Conservation (phyloP, 164 flowering plant genomes). For the Cinnamomum chago region DNA sequence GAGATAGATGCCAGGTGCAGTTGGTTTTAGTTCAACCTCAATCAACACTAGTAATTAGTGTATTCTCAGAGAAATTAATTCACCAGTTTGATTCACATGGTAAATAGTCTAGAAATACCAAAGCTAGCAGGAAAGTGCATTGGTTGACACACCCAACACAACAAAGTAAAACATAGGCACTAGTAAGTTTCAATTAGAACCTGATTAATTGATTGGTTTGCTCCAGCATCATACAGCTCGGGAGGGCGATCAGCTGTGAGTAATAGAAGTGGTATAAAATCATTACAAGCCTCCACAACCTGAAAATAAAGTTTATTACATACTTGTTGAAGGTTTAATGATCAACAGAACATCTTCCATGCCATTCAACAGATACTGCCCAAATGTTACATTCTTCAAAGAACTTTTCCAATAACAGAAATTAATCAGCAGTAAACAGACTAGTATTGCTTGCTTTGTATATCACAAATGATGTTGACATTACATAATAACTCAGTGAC, state of each 20-base stretch:
- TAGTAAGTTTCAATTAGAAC: slow-evolving; percentile 22
- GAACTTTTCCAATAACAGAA: not conserved
- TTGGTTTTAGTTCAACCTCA: too few species aligned
- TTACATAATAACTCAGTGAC: not conserved
- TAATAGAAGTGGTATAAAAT: slow-evolving; percentile 74
- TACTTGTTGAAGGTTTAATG: not conserved
- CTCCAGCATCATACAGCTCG: slow-evolving; percentile 83
- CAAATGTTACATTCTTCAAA: not conserved
- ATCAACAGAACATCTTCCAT: not conserved
- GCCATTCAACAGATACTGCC: not conserved
- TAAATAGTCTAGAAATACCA: too few species aligned
- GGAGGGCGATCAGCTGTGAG: slow-evolving; percentile 99
- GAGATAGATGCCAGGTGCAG: too few species aligned
- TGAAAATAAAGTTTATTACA: slow-evolving; percentile 17
- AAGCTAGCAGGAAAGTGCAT: too few species aligned
- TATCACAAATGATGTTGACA: not conserved
- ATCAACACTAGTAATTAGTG: too few species aligned
- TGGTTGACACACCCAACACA: too few species aligned
- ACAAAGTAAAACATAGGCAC: too few species aligned
- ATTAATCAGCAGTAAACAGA: not conserved
- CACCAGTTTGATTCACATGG: too few species aligned
- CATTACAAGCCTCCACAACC: slow-evolving; percentile 97
- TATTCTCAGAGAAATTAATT: too few species aligned
- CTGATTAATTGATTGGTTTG: slow-evolving; percentile 97
- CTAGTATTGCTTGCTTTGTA: not conserved